A percentile compares a stretch with the other conserved stretches of the same genome.
These are phyloP conservation scores for Strombidium stylifer DNA, from an alignment of 73 alveolate species.

Conservation along the genomic window DNA sequence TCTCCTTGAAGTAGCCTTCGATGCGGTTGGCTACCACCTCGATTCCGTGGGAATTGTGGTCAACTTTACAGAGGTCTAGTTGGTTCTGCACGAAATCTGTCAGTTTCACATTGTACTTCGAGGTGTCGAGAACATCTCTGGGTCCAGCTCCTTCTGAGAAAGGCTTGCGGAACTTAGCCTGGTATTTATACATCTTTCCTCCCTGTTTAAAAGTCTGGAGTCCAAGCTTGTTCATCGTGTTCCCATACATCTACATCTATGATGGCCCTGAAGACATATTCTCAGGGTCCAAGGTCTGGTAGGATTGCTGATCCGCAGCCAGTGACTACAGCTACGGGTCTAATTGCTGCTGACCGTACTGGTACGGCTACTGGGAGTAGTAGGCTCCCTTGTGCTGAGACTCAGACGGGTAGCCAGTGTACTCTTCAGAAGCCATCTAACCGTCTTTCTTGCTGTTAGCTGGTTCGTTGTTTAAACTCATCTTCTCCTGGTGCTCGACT, in stretches of 20 bases:
- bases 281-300: background rate
- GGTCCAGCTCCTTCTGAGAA: conserved; percentile 29
- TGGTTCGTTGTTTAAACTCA: too few species aligned
- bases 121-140: conserved; percentile 18
- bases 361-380: too few species aligned
- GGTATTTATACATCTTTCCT: background rate
- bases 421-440: too few species aligned
- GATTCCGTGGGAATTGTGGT: background rate
- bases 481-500: too few species aligned
- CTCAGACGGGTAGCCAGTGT: too few species aligned
- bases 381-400: too few species aligned
- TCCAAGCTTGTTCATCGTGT: background rate
- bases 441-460: too few species aligned
- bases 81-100: conserved; percentile 7
- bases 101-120: conserved; percentile 18
- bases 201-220: background rate
- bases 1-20: conserved; percentile 10
- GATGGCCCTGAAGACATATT: background rate
- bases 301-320: background rate
- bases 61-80: background rate
- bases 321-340: too few species aligned
- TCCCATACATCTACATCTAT: background rate
- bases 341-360: too few species aligned
- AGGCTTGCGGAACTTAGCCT: conserved; percentile 3
- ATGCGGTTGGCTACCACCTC: conserved; percentile 5